These are phyloP conservation scores for Chamaecyparis obtusa DNA, from an alignment of 75 land plant genomes.

Conservation along the genomic window DNA sequence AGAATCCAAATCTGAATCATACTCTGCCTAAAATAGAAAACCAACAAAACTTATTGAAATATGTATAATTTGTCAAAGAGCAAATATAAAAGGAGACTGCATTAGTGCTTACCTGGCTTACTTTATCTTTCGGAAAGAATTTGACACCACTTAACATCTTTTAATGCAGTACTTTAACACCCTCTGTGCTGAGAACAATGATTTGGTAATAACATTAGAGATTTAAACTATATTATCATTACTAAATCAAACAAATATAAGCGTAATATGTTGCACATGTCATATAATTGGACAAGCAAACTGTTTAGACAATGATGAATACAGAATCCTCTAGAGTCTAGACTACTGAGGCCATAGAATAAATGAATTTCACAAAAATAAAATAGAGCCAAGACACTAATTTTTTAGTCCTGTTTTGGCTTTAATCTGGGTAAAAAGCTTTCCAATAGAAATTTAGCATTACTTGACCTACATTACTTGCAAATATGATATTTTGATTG, in stretches of 20 bases:
- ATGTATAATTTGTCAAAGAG: not conserved
- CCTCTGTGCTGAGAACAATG: not conserved
- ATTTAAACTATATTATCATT: not conserved
- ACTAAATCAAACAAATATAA: not conserved
- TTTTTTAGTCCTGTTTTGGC: no score
- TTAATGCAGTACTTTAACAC: no score
- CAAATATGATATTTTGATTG: no score
- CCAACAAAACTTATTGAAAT: not conserved
- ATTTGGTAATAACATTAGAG: not conserved
- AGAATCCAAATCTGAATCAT: slow-evolving; percentile 9
- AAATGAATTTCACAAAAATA: no score
- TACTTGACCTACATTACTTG: no score
- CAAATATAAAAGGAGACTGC: not conserved
- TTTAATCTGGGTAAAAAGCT: no score
- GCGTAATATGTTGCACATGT: not conserved
- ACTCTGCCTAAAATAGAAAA: not conserved
- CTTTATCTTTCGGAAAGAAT: no score
- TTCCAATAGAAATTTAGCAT: no score
- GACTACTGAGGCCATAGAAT: not conserved
- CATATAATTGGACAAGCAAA: not conserved
- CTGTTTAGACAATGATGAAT: not conserved
- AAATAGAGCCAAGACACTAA: not conserved
- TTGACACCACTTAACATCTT: no score
- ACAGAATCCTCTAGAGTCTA: not conserved
- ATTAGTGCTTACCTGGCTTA: slow-evolving; percentile 21